phyloP scores from a whole-genome alignment of 257 asterid species.

The Forsythia viridissima region DNA sequence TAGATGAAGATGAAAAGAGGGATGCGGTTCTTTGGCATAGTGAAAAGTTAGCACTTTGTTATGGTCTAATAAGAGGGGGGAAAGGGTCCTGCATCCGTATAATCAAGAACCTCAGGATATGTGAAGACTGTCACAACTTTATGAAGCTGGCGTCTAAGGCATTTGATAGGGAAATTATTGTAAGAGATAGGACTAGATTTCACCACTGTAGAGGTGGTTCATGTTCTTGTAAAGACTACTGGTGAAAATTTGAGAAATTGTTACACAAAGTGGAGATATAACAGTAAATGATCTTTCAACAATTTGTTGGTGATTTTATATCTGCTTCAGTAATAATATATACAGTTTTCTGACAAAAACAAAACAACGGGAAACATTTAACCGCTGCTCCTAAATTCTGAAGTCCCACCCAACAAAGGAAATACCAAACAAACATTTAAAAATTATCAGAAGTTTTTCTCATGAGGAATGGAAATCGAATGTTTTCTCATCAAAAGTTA shows the following conservation, averaged over 20 bases:
- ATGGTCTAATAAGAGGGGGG: conserved; percentile 44
- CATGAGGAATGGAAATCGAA: conserved; percentile 23
- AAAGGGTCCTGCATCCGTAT: conserved; percentile 45
- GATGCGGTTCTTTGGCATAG: conserved; percentile 66
- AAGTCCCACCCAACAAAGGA: neutral
- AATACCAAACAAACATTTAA: neutral
- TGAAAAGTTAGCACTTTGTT: conserved; percentile 61
- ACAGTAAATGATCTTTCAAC: no score
- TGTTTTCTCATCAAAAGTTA: neutral
- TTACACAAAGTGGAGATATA: no score
- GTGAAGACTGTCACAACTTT: conserved; percentile 72
- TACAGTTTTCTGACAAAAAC: neutral
- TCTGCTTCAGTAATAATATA: neutral
- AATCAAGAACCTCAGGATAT: conserved; percentile 67
- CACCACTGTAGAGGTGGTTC: conserved; percentile 62
- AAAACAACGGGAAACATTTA: neutral
- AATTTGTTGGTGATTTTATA: no score
- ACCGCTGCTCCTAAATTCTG: neutral
- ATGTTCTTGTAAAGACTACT: conserved; percentile 73
- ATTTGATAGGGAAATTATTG: conserved; percentile 47
- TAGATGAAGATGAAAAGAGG: conserved; percentile 56
- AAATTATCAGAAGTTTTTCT: conserved; percentile 19
- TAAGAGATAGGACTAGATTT: conserved; percentile 75
- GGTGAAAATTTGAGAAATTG: conserved; percentile 37
- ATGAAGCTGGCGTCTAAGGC: conserved; percentile 68